Percentiles rank a stretch among this genome's conserved stretches.
phyloP scores from a whole-genome alignment of 345 rosid species.

The Cardamine chenopodiifolia region DNA sequence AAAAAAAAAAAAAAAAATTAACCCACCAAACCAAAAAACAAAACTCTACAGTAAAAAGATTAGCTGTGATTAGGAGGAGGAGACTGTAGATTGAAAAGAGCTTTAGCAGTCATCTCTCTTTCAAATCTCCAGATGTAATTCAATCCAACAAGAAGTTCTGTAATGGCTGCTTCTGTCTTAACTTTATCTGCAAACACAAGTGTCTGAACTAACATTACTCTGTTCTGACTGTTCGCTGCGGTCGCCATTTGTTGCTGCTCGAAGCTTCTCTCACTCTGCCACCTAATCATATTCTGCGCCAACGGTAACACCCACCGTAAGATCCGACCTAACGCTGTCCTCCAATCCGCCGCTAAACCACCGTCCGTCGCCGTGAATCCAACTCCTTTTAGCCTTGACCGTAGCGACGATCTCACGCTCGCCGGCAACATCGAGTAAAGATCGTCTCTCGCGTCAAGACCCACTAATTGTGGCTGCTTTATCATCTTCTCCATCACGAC shows the following conservation, averaged over 20 bases:
- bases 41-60: slow-evolving; percentile 41
- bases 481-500: slow-evolving; percentile 95
- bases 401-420: slow-evolving; percentile 63
- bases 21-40: slow-evolving; percentile 21
- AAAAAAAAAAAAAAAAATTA: slow-evolving; percentile 5
- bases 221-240: slow-evolving; percentile 38
- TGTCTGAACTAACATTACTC: slow-evolving; percentile 80
- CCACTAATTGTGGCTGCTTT: slow-evolving; percentile 86
- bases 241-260: slow-evolving; percentile 72
- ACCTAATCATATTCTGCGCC: slow-evolving; percentile 94
- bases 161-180: slow-evolving; percentile 91
- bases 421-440: slow-evolving; percentile 83
- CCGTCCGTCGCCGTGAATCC: slow-evolving; percentile 78
- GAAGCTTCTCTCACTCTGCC: slow-evolving; percentile 97
- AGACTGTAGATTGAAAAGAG: slow-evolving; percentile 66
- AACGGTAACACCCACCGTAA: slow-evolving; percentile 84
- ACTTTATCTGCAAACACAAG: slow-evolving; percentile 73
- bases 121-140: slow-evolving; percentile 97
- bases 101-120: slow-evolving; percentile 92
- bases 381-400: slow-evolving; percentile 72
- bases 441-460: slow-evolving; percentile 88
- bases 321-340: slow-evolving; percentile 71
- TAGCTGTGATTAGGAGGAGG: slow-evolving; percentile 45
- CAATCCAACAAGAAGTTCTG: slow-evolving; percentile 91
- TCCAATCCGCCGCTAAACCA: slow-evolving; percentile 83